Evolutionary conservation across 345 rosid genomes (phyloP), one percentile per base, ranked within the genome.

Genomic region (Geranium rotundifolium): DNA sequence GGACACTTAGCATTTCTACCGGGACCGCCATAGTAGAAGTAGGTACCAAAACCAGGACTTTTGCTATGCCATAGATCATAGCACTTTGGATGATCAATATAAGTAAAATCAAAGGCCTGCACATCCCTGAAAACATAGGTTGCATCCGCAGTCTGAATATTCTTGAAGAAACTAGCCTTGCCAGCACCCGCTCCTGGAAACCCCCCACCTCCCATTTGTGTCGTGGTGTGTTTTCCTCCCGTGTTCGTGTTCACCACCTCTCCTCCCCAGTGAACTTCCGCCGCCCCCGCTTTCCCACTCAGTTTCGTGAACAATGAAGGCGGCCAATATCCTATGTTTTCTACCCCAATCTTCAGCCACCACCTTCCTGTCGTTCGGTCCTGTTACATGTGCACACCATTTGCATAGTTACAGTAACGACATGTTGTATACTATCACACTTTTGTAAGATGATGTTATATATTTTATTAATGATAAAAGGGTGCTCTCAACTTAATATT

Each of bases 131-230:
- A n/a, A 61, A 1, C 19, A 13, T 5, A 0, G 34, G 17, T 4
- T 2, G 27, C 59, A 34, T 55, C 60, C 7, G 61, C 20, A 46
- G 54, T 60, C 20, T 23, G 9, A 17, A 68, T 8, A 12, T 55
- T 13, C 1, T 9, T 5, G 20, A 68, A 20, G 13, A 17, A 50
- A 8, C 65, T 54, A 0, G 71, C 71, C 34, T 57, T 68, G 14
- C 60, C 50, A 55, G 3, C 54, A 1, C 65, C 65, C 61, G 61
- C 62, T 0, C 5, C 0, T 2, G 65, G 34, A 18, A 68, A 61
- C 61, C 61, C 61, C 4, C 71, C 65, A 34, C 61, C 61, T 4
- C 71, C 71, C 71, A 68, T 68, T 55, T 68, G 61, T 16, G 71
- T 61, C 6, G 65, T 30, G 7, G 71, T 68, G 61, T 68, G 71